Evolutionary conservation across 176 grass and related monocot genomes (phyloP), one percentile per base, ranked within the genome.

Genomic region (Aegilops bicornis): DNA sequence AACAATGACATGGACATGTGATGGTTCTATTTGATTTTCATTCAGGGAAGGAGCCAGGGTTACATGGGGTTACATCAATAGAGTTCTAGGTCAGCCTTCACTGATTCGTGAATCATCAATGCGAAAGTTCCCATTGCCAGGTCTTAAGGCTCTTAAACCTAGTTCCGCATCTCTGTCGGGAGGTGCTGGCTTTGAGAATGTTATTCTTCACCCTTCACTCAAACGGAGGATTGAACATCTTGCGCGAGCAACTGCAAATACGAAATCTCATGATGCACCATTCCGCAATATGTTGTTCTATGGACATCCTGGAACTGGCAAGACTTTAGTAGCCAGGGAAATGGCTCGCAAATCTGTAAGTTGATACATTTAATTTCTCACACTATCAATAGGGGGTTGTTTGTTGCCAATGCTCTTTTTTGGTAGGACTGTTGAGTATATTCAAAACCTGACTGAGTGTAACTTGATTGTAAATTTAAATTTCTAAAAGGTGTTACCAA

Each of bases 231-330:
- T 99, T 72, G 92, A 94, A 77, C 90, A 89, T 79, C 90, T 99
- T 84, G 97, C 97, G 43, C 89, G 87, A 87, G 97, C 97, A 72
- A 99, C 94, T 27, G 92, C 93, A 74, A 96, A 99, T 82, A 99
- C 97, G 23, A 99, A 99, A 83, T 96, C 85, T 62, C 94, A 94
- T 50, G 92, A 92, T 89, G 94, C 97, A 64, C 97, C 94, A 50
- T 99, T 99, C 79, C 88, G 97, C 23, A 96, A 99, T 79, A 99
- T 99, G 94, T 83, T 99, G 65, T 99, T 99, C 88, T 99, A 99
- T 83, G 97, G 97, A 56, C 97, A 92, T 60, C 97, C 97, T 92
- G 97, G 97, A 80, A 99, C 97, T 61, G 97, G 94, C 15, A 96
- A 99, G 85, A 99, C 97, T 42, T 94, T 99, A 85, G 92, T 99